These are phyloP conservation scores for Suillus spraguei DNA, from an alignment of 768 basidiomycete species.

Conservation along the genomic window DNA sequence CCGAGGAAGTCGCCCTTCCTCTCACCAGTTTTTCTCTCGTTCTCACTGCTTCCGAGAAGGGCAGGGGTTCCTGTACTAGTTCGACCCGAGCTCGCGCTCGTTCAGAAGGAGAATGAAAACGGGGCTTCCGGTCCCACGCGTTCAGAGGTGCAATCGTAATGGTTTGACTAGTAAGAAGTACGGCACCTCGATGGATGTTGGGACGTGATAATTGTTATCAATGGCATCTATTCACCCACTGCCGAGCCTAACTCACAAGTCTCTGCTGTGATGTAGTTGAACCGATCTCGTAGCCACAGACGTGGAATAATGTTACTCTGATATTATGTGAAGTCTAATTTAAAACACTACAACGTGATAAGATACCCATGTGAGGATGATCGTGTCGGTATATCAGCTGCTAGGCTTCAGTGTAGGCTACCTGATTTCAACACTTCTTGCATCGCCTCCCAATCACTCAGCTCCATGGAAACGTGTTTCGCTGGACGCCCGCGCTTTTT, in stretches of 20 bases:
- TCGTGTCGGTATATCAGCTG: not conserved
- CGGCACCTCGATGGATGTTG: not conserved
- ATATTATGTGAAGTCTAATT: not conserved
- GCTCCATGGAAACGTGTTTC: constrained; percentile 19
- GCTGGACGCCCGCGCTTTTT: not conserved
- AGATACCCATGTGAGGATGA: not conserved
- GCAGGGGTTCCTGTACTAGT: not conserved
- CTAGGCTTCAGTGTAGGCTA: not conserved
- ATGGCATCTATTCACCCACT: not conserved
- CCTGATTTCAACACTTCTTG: constrained; percentile 23
- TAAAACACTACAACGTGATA: not conserved
- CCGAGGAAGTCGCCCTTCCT: not conserved
- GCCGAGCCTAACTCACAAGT: not conserved
- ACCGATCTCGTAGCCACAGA: not conserved
- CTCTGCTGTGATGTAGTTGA: not conserved
- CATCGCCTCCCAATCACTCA: constrained; percentile 23
- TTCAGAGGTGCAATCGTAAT: not conserved
- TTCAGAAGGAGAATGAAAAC: not conserved
- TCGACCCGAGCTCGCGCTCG: not conserved
- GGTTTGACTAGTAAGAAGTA: constrained; percentile 6
- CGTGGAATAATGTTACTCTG: too few species aligned
- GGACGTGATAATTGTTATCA: constrained; percentile 1
- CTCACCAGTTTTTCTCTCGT: not conserved
- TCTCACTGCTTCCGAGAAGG: not conserved
- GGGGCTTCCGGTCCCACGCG: not conserved